Evolutionary conservation across 2,329 filamentous ascomycete species (phyloP).

Genomic region (Exophiala dermatitidis): DNA sequence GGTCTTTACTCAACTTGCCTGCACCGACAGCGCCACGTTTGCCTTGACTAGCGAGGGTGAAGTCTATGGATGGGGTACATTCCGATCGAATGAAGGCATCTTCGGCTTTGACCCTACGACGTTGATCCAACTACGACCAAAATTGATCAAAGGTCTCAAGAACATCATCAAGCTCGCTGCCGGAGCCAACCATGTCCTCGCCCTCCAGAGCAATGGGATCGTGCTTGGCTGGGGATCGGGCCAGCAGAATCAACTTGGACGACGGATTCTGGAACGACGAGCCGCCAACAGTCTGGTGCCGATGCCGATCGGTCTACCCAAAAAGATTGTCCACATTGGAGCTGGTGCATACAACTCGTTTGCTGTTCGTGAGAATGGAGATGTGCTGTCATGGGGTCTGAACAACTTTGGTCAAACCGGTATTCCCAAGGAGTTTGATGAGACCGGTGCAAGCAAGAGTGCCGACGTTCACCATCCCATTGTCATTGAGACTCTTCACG

Average conservation of each 20-base stretch:
- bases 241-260: slow-evolving; percentile 63
- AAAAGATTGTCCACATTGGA: slow-evolving; percentile 51
- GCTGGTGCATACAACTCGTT: slow-evolving; percentile 79
- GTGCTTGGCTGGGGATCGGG: slow-evolving; percentile 67
- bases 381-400: slow-evolving; percentile 74
- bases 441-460: slow-evolving; percentile 59
- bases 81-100: slow-evolving; percentile 57
- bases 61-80: slow-evolving; percentile 80
- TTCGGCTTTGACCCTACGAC: slow-evolving; percentile 46
- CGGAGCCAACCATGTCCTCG: slow-evolving; percentile 65
- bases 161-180: slow-evolving; percentile 58
- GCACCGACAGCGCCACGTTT: slow-evolving; percentile 68
- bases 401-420: slow-evolving; percentile 84
- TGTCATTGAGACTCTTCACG: slow-evolving; percentile 58
- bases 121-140: slow-evolving; percentile 37
- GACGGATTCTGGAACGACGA: slow-evolving; percentile 53
- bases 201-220: slow-evolving; percentile 57
- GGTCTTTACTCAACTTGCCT: slow-evolving; percentile 59
- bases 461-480: slow-evolving; percentile 66
- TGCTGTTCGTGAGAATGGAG: slow-evolving; percentile 56
- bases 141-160: slow-evolving; percentile 49
- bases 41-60: slow-evolving; percentile 66
- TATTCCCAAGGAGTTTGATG: slow-evolving; percentile 39
- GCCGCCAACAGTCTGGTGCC: slow-evolving; percentile 45
- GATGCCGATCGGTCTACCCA: slow-evolving; percentile 47